Evolutionary conservation across 192 early-diverging fungal genomes (phyloP), one percentile per base, ranked within the genome.

Genomic region (Rhizoclosmatium globosum): DNA sequence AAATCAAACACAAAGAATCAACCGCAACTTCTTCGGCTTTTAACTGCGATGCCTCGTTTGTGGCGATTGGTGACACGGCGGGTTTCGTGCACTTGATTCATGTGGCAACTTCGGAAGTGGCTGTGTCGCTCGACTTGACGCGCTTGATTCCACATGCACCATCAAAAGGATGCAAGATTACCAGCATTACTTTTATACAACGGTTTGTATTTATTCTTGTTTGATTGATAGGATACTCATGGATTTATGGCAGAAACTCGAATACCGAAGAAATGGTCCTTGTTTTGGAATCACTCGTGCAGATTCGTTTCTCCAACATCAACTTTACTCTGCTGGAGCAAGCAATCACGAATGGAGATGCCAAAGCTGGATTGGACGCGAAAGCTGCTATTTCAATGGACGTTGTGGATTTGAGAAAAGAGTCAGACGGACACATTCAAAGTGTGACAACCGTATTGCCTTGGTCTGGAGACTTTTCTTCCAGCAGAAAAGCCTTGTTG

Each of bases 71-170:
- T 11, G 84, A 85, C 66, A 67, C 13, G 6, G 43, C 59, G 9
- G 81, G 78, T 11, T 50, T 79, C 2, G 66, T 82, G 42, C 84
- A 83, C 47, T 81, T 85, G 13, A 56, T 85, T n/a, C 81, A 85
- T 78, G 69, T 83, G 47, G 66, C 42, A 23, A 77, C 67, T 31
- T 31, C 11, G 0, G 4, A 19, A 19, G 60, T 62, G 15, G 60
- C 60, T 7, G 9, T 62, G 19, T 62, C 60, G 21, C 38, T 62
- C 0, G 60, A 62, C 23, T 62, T 62, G 60, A 62, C 7, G 7
- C 15, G 15, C 6, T 23, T 62, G 60, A 9, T 21, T 9, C 11
- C 60, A 17, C 9, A 53, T 7, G 50, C 9, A 53, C 50, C 17
- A 13, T 7, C 6, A 53, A 53, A 17, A 53, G 50, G 50, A 53